Evolutionary conservation across 495 filamentous ascomycete species (phyloP).

Genomic region (Penicillium soppii): DNA sequence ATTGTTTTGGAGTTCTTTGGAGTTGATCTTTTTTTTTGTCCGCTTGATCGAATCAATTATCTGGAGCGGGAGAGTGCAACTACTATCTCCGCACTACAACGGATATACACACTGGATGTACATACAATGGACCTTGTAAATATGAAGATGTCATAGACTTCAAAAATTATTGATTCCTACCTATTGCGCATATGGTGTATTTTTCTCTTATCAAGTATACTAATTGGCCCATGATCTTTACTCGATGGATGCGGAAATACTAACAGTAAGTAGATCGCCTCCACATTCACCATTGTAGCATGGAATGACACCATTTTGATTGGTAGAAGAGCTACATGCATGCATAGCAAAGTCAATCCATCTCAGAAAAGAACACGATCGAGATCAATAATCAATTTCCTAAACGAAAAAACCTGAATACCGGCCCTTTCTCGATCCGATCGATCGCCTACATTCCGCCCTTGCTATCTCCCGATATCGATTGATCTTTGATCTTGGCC

Average conservation of each 20-base stretch:
- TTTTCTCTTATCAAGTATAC: too few species aligned
- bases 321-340: too few species aligned
- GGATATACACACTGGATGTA: constrained; percentile 13
- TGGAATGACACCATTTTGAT: constrained; percentile 24
- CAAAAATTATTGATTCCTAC: too few species aligned
- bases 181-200: too few species aligned
- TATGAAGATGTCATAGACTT: constrained; percentile 16
- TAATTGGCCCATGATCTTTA: too few species aligned
- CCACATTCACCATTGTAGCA: constrained; percentile 12
- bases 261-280: constrained; percentile 8
- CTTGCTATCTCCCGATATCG: constrained; percentile 29
- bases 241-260: constrained; percentile 3
- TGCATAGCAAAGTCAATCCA: too few species aligned
- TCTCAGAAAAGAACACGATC: neutral
- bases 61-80: neutral
- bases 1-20: constrained; percentile 11
- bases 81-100: neutral
- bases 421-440: constrained; percentile 16
- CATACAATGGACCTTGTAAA: constrained; percentile 18
- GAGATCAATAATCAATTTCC: neutral
- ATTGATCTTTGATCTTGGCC: constrained; percentile 17
- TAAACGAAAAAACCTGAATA: too few species aligned
- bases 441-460: constrained; percentile 20
- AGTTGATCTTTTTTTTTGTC: neutral
- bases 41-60: neutral